Conservation (phyloP, 352 stramenopile species). For the Phytophthora niederhauseri region DNA sequence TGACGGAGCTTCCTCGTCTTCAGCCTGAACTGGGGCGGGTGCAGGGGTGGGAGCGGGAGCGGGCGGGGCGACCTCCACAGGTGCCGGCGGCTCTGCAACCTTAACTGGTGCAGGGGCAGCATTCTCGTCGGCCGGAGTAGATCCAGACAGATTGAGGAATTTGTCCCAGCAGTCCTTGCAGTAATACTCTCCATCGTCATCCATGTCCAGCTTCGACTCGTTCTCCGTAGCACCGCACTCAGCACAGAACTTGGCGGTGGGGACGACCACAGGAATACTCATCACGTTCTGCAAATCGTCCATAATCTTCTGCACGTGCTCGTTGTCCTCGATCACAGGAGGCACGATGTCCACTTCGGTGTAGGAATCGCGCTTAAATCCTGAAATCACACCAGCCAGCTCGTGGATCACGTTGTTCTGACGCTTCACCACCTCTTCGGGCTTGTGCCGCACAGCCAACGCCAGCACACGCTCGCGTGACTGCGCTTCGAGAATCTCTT, state of each 20-base stretch:
- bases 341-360: conserved; percentile 70
- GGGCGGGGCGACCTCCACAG: conserved; percentile 20
- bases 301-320: conserved; percentile 75
- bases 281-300: conserved; percentile 79
- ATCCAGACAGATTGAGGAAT: conserved; percentile 64
- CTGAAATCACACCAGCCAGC: conserved; percentile 69
- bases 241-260: conserved; percentile 77
- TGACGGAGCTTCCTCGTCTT: conserved; percentile 29
- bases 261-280: conserved; percentile 82
- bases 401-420: conserved; percentile 88
- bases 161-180: conserved; percentile 91
- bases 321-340: conserved; percentile 61
- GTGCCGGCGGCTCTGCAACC: conserved; percentile 1
- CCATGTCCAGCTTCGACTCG: conserved; percentile 76
- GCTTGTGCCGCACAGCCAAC: conserved; percentile 74
- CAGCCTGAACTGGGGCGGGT: too few species aligned
- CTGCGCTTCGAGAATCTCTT: conserved; percentile 78
- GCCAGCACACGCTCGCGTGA: conserved; percentile 72
- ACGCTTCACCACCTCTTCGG: conserved; percentile 72
- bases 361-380: conserved; percentile 82
- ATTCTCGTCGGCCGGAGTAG: conserved; percentile 14
- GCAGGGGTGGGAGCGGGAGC: conserved; percentile 2
- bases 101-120: not conserved
- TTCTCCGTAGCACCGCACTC: conserved; percentile 81
- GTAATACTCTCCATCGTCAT: conserved; percentile 87